Base-by-base conservation (phyloP, 73 alveolate species). In the Tetrahymena thermophila region DNA sequence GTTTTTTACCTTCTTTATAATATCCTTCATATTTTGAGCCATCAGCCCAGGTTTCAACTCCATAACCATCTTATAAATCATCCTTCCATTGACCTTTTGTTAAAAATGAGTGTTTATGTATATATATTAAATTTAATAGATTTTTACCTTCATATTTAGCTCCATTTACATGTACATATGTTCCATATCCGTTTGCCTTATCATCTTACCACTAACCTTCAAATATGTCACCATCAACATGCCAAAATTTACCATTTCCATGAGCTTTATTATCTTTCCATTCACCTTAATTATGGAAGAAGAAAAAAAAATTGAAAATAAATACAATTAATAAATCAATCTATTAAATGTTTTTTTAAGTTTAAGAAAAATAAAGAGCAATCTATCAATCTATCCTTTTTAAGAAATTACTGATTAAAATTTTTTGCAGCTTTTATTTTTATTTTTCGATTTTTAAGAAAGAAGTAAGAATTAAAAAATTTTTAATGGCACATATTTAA, bases 1-100 rank as follows among this genome's bases (percentile, higher is more conserved):
- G 98, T 94, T 97, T 97, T 93, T 97, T 97, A 94, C 97, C 98
- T 95, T 96, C 97, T 35, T 94, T 95, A 93, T 97, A 97, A 93
- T 55, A 84, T 19, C 98, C 98, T 44, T 96, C 97, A 94, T 97
- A 97, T 93, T 85, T 94, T n/a, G 98, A 93, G 13, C 98, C 98
- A 57, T 97, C 98, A 43, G 96, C 95, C 98, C 98, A 97, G 1
- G 97, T 56, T 43, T 96, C 97, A 35, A 96, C 85, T 15, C 98
- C 98, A 85, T 85, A 84, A 11, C 97, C 98, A 93, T 97, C 98
- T 96, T 96, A 85, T 34, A 96, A 85, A 89, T 97, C 97, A 38
- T 94, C 97, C 56, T 96, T 96, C 98, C 98, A 97, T 56, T 96
- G 34, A 4, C 89, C 89, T 71, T 23, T 23, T 0, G 14, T 56